phyloP scores from a whole-genome alignment of 1,284 basidiomycete genomes.

The Tilletia indica region DNA sequence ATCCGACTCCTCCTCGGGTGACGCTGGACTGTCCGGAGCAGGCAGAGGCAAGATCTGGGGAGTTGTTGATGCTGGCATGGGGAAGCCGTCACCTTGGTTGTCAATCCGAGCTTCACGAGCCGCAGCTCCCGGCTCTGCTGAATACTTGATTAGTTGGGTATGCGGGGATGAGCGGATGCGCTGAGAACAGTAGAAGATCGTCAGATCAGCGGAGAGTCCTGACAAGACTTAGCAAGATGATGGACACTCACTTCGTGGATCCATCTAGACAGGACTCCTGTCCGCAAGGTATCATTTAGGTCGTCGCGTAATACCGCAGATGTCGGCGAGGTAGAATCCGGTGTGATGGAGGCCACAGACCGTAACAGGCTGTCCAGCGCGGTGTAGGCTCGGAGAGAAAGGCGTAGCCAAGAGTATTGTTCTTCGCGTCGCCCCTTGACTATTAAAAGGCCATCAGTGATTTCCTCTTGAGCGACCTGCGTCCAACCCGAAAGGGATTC shows the following conservation, averaged over 20 bases:
- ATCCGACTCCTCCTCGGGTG: slow-evolving; percentile 2
- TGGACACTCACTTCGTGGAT: neutral
- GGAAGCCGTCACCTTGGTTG: neutral
- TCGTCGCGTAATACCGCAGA: neutral
- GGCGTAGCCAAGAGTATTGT: slow-evolving; percentile 1
- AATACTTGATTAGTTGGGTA: slow-evolving; percentile 10
- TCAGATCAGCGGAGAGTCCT: neutral
- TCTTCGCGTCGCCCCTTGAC: neutral
- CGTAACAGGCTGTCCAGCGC: slow-evolving; percentile 1
- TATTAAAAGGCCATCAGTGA: no score
- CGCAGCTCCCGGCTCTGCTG: neutral
- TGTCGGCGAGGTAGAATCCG: neutral
- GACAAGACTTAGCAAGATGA: neutral
- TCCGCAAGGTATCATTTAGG: neutral
- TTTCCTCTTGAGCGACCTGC: neutral
- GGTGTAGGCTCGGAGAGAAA: neutral
- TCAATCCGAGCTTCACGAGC: neutral
- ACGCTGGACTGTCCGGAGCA: neutral
- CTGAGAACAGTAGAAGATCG: neutral
- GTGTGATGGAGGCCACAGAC: neutral
- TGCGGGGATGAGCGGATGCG: neutral
- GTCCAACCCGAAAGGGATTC: neutral
- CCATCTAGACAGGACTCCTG: neutral
- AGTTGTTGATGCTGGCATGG: neutral
- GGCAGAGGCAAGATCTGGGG: neutral